Evolutionary conservation across 495 filamentous ascomycete species (phyloP), one percentile per base, ranked within the genome.

Genomic region (Penicillium paxilli): DNA sequence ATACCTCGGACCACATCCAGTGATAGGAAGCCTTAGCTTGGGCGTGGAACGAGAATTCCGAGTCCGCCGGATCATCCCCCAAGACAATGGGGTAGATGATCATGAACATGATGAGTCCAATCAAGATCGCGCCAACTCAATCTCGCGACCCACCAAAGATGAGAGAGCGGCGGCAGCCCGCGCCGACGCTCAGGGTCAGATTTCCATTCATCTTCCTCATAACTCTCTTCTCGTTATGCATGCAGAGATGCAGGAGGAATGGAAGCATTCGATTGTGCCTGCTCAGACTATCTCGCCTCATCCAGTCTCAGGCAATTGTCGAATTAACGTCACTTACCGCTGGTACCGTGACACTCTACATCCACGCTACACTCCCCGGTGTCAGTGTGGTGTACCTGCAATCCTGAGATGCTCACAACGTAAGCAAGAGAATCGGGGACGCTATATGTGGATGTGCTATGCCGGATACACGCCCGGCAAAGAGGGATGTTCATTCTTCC

Each of bases 361-460:
- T 59, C 92, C 94, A 2, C 82, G 79, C 21, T 63, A 76, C 52
- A 79, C 72, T 0, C 80, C 78, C 3, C 66, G 70, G 21, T 88
- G 86, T 63, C 79, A 77, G 41, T 96, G 92, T 62, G 79, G 80
- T 1, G 72, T 90, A 32, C 83, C 89, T 7, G 76, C 83, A 2
- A 84, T 96, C 12, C 72, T 98, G 54, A 76, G 90, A 22, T 92
- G 90, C 53, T 88, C 91, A 30, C 88, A 90, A 68, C 83, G 79
- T 49, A 90, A 86, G 65, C 84, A 80, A 33, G 85, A 87, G 58
- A 92, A 84, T 48, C 73, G 80, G 44, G 91, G 91, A 0, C 78
- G 81, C 49, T 97, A 96, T 66, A 93, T 96, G 76, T 98, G 93
- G 93, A 91, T 89, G 85, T 98, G 94, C 55, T 84, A 92, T 71